Conservation (phyloP, 495 filamentous ascomycete species). For the Articulospora tetracladia region DNA sequence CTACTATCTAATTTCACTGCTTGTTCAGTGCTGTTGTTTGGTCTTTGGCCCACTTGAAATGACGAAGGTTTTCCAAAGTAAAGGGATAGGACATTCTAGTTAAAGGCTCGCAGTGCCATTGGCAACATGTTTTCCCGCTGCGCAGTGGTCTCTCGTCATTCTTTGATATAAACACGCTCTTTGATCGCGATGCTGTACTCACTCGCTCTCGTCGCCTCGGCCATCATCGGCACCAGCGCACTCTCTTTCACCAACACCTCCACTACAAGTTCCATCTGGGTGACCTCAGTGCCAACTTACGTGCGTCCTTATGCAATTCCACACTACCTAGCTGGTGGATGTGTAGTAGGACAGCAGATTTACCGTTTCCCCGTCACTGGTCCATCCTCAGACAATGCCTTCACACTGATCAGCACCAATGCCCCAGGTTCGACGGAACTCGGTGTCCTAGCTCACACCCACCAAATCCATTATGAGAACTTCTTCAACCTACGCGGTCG, state of each 20-base stretch:
- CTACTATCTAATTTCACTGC: background rate
- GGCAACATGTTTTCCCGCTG: background rate
- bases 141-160: background rate
- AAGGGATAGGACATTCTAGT: no score
- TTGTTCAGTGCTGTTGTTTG: background rate
- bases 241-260: background rate
- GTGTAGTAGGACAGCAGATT: constrained; percentile 8
- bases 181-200: background rate
- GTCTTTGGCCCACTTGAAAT: background rate
- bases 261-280: constrained; percentile 11
- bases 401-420: constrained; percentile 42
- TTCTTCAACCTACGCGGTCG: constrained; percentile 42
- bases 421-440: constrained; percentile 27
- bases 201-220: background rate
- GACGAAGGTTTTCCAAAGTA: background rate
- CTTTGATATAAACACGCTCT: background rate
- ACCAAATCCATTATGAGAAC: constrained; percentile 40
- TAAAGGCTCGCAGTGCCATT: background rate
- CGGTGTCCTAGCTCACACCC: constrained; percentile 40
- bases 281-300: constrained; percentile 9
- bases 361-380: constrained; percentile 36
- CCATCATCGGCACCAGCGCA: background rate
- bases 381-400: constrained; percentile 37
- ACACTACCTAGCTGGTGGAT: constrained; percentile 8
- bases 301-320: constrained; percentile 13